Evolutionary conservation across 1,284 basidiomycete species (phyloP), one percentile per base, ranked within the genome.

Genomic region (Boletus albobrunnescens): DNA sequence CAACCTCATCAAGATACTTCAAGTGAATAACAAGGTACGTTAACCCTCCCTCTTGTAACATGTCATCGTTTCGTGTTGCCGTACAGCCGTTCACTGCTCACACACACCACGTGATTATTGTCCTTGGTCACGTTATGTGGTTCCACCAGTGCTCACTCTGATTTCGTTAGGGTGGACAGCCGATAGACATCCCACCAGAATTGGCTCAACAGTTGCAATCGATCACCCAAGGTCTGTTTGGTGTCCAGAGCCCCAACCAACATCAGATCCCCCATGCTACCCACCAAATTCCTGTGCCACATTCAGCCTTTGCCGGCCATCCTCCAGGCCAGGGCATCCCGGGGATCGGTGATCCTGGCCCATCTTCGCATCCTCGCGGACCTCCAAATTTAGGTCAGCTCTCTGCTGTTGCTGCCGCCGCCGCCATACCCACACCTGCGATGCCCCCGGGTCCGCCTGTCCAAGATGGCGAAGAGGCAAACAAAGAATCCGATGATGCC

Each of bases 291-390:
- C 41, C 63, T 1, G 50, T 63, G 6, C 57, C 50, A 0, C 59
- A 61, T 30, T 16, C 57, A 2, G 33, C 46, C 3, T 52, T 54
- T 33, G 5, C 50, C 14, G 16, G 37, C 5, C 49, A 50, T 38
- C 43, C 60, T 9, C 51, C 54, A n/a, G 50, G 46, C 0, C 59
- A 49, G 33, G 57, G 56, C 16, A 39, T 61, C 46, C 51, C 64
- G 28, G 52, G 63, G 24, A 72, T 76, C 41, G 75, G 72, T 51
- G 84, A 87, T 45, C 79, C 82, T 6, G 83, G 84, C 3, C 82
- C 83, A n/a, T 85, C 82, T 1, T 81, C 82, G 0, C 84, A 87
- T 57, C 83, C 84, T 1, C 76, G 81, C 10, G 83, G 82, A 0
- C 82, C 84, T 2, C 83, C 82, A 6, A 79, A 80, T 51, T 69